Evolutionary conservation across 2,329 filamentous ascomycete species (phyloP), one percentile per base, ranked within the genome.

Genomic region (Alternaria gaisen): DNA sequence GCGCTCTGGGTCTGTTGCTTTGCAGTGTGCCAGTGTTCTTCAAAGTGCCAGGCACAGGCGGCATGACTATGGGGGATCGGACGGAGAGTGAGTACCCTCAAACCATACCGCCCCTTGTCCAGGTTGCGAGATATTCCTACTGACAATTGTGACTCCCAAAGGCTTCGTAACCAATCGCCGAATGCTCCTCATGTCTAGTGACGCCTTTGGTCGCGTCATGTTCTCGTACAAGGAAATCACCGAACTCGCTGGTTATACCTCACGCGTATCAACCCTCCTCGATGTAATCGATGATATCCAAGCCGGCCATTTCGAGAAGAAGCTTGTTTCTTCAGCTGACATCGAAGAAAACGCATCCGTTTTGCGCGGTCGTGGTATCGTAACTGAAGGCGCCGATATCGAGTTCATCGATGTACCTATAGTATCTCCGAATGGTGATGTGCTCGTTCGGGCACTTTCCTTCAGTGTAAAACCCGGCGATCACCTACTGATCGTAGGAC

Each of bases 11-110:
- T 1, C 85, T 99, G 66, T 80, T 97, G 65, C 88, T 99, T 10
- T 99, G 95, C 83, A 96, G 93, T 78, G 89, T 97, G 0, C 95
- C 95, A 0, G 94, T 98, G 2, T 99, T 99, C 79, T 91, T 99
- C 84, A 94, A 94, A 79, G 86, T 97, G 18, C 93, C 94, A 0
- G 91, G 91, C 1, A 74, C 76, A 2, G 71, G 68, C 5, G 70
- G 72, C 3, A 73, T 72, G 51, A 90, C 82, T 74, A 91, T 91
- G 88, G 90, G 90, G 44, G 89, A 92, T 73, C 80, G 86, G 48
- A 88, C 86, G 26, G 86, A 88, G 72, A 87, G 84, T 87, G 65
- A 76, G 83, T 70, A 40, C 26, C 47, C 12, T 20, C 16, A 10
- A 14, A 18, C 14, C 20, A 38, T n/a, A 8, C 5, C 26, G 3